Evolutionary conservation across 1,284 basidiomycete genomes (phyloP), one percentile per base, ranked within the genome.

Genomic region (Butyriboletus appendiculatus): DNA sequence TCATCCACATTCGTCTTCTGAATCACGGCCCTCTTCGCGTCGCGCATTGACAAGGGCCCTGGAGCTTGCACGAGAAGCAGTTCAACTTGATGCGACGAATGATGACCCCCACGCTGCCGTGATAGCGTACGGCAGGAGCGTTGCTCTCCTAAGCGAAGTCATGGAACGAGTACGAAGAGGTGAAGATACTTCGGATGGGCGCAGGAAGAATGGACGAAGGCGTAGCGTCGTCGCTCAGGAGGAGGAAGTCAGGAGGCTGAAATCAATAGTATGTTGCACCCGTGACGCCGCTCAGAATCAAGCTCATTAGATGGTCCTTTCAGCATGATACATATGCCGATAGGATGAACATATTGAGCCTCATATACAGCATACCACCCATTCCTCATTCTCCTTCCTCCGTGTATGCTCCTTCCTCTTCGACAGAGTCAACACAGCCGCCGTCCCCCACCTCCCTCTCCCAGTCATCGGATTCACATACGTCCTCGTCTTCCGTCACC

Each of bases 261-360:
- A 89, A 72, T 86, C 86, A 59, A 92, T 92, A 62, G 90, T 91
- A 71, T 76, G 90, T 83, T 41, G 46, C 45, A 47, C 44, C 48
- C 48, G 54, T 55, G 45, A 57, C 57, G 40, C 20, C 33, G 2
- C 35, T 55, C 48, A 39, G 56, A 56, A 52, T 49, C 33, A 46
- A 39, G 38, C 60, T 58, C 48, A 63, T 50, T 45, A 42, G 24
- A 34, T 43, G 52, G 42, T 44, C 48, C 44, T 46, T 57, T 59
- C 66, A 92, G 90, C 90, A 92, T 66, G 90, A 93, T 71, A 92
- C 90, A 10, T 92, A 92, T 68, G 89, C 89, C 53, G 90, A 92
- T 72, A 83, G 90, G 55, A 92, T 92, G 90, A 89, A 90, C 67
- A 92, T 93, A 63, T 78, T 92, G 53, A 90, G 88, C 62, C 79